Base-by-base conservation (phyloP, 2,329 filamentous ascomycete genomes). In the Fusarium protoensiforme region DNA sequence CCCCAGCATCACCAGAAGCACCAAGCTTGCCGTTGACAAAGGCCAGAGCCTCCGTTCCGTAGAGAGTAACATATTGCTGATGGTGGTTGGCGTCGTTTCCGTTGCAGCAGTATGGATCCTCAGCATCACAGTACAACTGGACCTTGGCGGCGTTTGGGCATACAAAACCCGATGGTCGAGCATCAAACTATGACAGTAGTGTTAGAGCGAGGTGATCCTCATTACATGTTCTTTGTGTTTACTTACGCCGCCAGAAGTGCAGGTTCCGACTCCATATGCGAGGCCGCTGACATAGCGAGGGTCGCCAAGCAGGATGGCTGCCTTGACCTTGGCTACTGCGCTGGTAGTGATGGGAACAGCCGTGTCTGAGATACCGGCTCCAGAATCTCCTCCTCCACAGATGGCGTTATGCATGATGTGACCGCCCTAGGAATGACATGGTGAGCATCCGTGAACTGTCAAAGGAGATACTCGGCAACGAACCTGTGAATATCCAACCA, bases 41-140 rank as follows among this genome's bases (percentile, higher is more conserved):
- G 1, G 83, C 72, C 43, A 92, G 78, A 2, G 90, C 91, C 75
- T 90, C 83, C 8, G 84, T 78, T 2, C 90, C 90, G 68, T 93
- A 92, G 74, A 88, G 88, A 69, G 82, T 85, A n/a, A 89, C 90
- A 67, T 93, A 92, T 58, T 89, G 86, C 78, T 91, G 88, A 79
- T 92, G 91, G 8, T 87, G 85, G 75, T 87, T 87, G 29, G 86
- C 84, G 68, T 92, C 85, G 75, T 86, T 90, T 57, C 91, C 91
- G 46, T 87, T 90, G 81, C 90, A 92, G 85, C 91, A 92, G 82
- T 91, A 92, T 0, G 90, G 90, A 71, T 92, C 91, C 5, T 87
- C 77, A 6, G 86, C 82, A 74, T 93, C 91, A 79, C 91, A 92
- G 84, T 92, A 92, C 6, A 88, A 90, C 81, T 91, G 83, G 74